phyloP scores from a whole-genome alignment of 306 rosid species.

The Glycine latifolia region DNA sequence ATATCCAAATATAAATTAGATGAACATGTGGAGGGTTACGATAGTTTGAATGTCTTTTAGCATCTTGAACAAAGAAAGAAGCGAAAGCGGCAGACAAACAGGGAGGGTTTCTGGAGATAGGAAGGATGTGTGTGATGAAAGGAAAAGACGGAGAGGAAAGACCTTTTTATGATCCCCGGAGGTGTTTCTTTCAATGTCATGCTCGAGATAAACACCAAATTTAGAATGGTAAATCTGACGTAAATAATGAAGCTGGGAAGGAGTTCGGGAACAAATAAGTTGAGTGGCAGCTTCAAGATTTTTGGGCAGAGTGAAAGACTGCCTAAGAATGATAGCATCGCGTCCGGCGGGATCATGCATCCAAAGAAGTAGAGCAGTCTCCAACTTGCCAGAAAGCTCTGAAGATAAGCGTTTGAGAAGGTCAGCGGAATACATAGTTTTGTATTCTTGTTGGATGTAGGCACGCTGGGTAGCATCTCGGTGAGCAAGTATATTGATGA shows the following conservation, averaged over 20 bases:
- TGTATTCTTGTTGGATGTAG: constrained; percentile 76
- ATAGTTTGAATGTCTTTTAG: too few species aligned
- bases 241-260: constrained; percentile 77
- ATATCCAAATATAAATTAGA: too few species aligned
- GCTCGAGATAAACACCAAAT: constrained; percentile 60
- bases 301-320: constrained; percentile 43
- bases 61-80: too few species aligned
- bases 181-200: constrained; percentile 59
- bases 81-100: too few species aligned
- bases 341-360: constrained; percentile 81
- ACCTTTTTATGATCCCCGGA: constrained; percentile 80
- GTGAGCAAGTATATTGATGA: constrained; percentile 77
- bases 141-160: too few species aligned
- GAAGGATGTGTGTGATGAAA: too few species aligned
- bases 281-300: constrained; percentile 75
- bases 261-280: constrained; percentile 81
- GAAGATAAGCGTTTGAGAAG: constrained; percentile 69
- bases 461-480: constrained; percentile 73
- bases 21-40: too few species aligned
- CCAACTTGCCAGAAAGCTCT: constrained; percentile 75
- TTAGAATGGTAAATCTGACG: constrained; percentile 66
- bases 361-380: constrained; percentile 77
- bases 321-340: constrained; percentile 63
- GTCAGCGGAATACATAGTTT: constrained; percentile 61
- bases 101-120: too few species aligned